Evolutionary conservation across 306 rosid species (phyloP), one percentile per base, ranked within the genome.

Genomic region (Dalbergia oliveri): DNA sequence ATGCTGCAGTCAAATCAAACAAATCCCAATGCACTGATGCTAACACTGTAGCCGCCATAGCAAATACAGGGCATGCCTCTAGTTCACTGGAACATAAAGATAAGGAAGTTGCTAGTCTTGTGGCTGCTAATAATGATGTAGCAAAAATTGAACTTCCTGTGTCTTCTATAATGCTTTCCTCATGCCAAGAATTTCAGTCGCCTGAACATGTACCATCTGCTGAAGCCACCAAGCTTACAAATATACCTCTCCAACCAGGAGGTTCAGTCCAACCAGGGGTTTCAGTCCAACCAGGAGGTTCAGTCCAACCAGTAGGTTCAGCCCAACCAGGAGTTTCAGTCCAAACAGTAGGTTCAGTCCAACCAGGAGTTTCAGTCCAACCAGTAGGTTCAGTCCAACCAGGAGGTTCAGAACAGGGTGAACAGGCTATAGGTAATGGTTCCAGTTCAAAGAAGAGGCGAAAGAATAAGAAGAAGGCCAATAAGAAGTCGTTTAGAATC

Each of bases 391-490:
- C 23, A 1, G 23, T 77, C 54, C 56, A 6, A 11, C 19, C 39
- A 19, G 41, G 43, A 19, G 53, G 19, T 35, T 74, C 33, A 59
- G 72, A 45, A 13, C 79, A 74, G 18, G 57, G 16, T 15, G 19
- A 13, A 5, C 57, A 13, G 54, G 58, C 58, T 44, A 3, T 8
- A 26, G 82, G 43, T 71, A 63, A 15, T 62, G 12, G 50, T 80
- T 18, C 79, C 15, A 78, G 73, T 69, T 26, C 67, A 11, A 87
- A 81, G 62, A 87, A 33, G 86, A 51, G 88, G 5, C 77, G 81
- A 21, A 88, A 66, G 87, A 85, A 81, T 77, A 85, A 78, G 72
- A 82, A 53, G 72, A 88, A 63, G 81, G 72, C 89, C 11, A 68
- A 75, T 31, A 88, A 86, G 82, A 83, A 66, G 83, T 0, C 66